phyloP scores from a whole-genome alignment of 306 rosid genomes.

The Vigna nakashimae region DNA sequence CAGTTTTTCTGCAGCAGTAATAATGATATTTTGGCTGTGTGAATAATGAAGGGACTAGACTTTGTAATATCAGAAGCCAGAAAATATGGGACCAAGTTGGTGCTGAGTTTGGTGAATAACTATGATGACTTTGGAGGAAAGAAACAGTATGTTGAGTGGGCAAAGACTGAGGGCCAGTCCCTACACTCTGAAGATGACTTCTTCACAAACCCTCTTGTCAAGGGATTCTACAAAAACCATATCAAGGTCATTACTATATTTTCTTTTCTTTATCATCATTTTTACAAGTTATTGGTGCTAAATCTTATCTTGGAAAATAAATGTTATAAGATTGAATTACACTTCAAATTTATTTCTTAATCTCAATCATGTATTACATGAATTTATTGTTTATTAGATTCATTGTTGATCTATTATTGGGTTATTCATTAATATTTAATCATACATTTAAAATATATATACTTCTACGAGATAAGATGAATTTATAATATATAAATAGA shows the following conservation, averaged over 20 bases:
- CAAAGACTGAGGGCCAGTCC: slow-evolving; percentile 73
- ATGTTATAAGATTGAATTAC: too few relatives aligned
- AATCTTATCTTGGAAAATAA: too few relatives aligned
- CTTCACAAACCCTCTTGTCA: slow-evolving; percentile 68
- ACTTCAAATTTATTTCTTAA: too few relatives aligned
- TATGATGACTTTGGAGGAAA: slow-evolving; percentile 81
- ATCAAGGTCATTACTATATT: slow-evolving; percentile 55
- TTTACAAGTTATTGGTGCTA: background rate
- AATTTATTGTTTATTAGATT: too few relatives aligned
- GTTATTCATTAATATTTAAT: too few relatives aligned
- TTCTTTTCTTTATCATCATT: background rate
- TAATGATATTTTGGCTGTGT: slow-evolving; percentile 7
- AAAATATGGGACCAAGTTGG: slow-evolving; percentile 73
- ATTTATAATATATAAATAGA: too few relatives aligned
- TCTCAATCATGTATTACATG: rapidly evolving
- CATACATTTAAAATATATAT: too few relatives aligned
- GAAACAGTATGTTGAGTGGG: slow-evolving; percentile 96
- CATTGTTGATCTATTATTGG: too few relatives aligned
- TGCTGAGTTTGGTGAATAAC: slow-evolving; percentile 88
- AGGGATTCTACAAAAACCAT: slow-evolving; percentile 83
- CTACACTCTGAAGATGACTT: slow-evolving; percentile 81
- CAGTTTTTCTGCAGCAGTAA: background rate
- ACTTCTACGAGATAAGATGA: rapidly evolving
- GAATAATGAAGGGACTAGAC: slow-evolving; percentile 73
- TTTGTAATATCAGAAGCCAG: slow-evolving; percentile 77